Evolutionary conservation across 441 rosid genomes (phyloP).

Genomic region (Aleurites moluccanus): DNA sequence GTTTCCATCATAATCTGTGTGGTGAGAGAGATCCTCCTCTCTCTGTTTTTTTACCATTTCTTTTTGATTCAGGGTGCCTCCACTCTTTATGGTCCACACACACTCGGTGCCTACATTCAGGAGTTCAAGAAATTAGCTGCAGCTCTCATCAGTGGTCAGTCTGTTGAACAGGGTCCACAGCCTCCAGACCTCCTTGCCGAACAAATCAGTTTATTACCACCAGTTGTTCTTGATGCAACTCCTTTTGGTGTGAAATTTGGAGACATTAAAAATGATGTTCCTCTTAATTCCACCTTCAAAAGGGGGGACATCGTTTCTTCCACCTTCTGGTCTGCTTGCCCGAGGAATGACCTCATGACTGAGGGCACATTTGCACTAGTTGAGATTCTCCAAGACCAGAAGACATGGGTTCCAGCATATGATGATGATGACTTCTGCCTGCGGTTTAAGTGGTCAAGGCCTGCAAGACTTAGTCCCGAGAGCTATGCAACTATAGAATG

Average conservation of each 20-base stretch:
- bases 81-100: slow-evolving; percentile 86
- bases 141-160: slow-evolving; percentile 50
- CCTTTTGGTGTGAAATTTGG: slow-evolving; percentile 72
- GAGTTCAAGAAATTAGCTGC: slow-evolving; percentile 79
- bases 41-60: background rate
- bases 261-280: slow-evolving; percentile 68
- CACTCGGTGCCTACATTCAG: slow-evolving; percentile 84
- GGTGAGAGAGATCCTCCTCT: too few relatives aligned
- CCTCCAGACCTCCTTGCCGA: slow-evolving; percentile 74
- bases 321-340: slow-evolving; percentile 86
- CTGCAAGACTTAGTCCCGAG: slow-evolving; percentile 63
- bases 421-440: slow-evolving; percentile 97
- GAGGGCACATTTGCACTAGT: slow-evolving; percentile 94
- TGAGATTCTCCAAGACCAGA: slow-evolving; percentile 62
- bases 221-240: slow-evolving; percentile 74
- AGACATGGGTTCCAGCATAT: slow-evolving; percentile 76
- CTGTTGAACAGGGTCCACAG: slow-evolving; percentile 61
- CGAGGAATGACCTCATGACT: slow-evolving; percentile 83
- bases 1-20: background rate
- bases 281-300: slow-evolving; percentile 66
- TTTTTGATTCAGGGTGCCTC: slow-evolving; percentile 68
- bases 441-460: slow-evolving; percentile 85
- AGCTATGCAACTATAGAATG: slow-evolving; percentile 86
- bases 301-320: slow-evolving; percentile 63
- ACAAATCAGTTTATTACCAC: slow-evolving; percentile 82